Base-by-base conservation (phyloP, 805 yeast genomes). In the Pichia heedii region DNA sequence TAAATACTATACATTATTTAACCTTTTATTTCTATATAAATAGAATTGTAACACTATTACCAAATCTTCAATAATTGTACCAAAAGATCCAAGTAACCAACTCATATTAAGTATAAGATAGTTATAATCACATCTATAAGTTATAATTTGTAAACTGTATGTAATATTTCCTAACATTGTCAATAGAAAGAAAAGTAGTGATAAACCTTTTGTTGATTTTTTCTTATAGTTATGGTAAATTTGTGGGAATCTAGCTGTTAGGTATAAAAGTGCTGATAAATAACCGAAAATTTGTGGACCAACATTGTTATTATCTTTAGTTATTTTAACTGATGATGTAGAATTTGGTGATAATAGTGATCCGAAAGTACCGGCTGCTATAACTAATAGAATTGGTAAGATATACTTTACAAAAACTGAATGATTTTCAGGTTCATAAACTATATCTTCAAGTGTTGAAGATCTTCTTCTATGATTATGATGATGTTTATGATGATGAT, bases 151-250 rank as follows among this genome's bases (percentile, higher is more conserved):
- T 39, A 77, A 74, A 20, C 88, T 84, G 54, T 81, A 84, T 5
- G 90, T 79, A 49, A 83, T 55, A 58, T 84, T 84, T 18, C 93
- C 94, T 53, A 82, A 65, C 10, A 83, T 74, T 26, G 89, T 81
- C 50, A 83, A 77, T 50, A 84, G 61, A 65, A 84, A 83, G 62
- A 84, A 84, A 41, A 86, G 73, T 49, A 90, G 74, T 44, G 96
- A 82, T 53, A 93, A 80, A 2, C 97, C 97, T 44, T 77, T 73
- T 43, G 88, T 88, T 5, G 95, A 83, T 54, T 80, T 77, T 50
- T 95, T 75, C 38, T 68, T 68, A 59, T 79, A 76, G 63, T 90
- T 90, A 57, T 84, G 94, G 45, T 74, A 65, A 42, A 90, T 83
- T 62, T 90, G 98, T 0, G 98, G 98, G 30, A 62, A 40, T 50